Percentiles rank a stretch among this genome's conserved stretches.
These are phyloP conservation scores for Pyrenopolyporus hunteri DNA, from an alignment of 495 filamentous ascomycete genomes.

Conservation along the genomic window DNA sequence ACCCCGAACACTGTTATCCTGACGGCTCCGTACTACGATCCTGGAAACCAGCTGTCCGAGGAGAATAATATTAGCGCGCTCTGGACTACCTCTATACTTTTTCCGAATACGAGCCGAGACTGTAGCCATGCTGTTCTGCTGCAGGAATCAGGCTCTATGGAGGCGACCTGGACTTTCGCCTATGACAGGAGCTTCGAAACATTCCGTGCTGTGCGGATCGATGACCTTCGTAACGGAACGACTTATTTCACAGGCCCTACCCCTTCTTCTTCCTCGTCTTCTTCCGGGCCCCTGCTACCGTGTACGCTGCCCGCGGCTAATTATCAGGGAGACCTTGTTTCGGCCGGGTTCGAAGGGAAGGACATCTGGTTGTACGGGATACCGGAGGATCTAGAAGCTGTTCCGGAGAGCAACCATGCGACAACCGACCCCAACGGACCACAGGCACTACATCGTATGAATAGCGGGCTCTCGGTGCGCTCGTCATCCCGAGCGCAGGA, in stretches of 20 bases:
- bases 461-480: constrained; percentile 48
- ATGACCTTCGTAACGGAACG: constrained; percentile 75
- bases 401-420: constrained; percentile 44
- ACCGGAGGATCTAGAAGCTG: constrained; percentile 71
- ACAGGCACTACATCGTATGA: constrained; percentile 45
- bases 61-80: constrained; percentile 74
- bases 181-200: constrained; percentile 78
- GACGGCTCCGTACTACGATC: constrained; percentile 79
- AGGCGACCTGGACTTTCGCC: constrained; percentile 78
- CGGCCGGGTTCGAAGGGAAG: constrained; percentile 73
- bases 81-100: constrained; percentile 89
- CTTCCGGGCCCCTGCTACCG: constrained; percentile 60
- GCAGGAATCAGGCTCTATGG: constrained; percentile 70
- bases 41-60: constrained; percentile 56
- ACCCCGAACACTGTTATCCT: constrained; percentile 76
- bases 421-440: constrained; percentile 38
- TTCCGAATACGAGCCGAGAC: constrained; percentile 75
- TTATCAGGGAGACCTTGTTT: constrained; percentile 72
- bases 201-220: constrained; percentile 76
- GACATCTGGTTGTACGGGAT: constrained; percentile 83
- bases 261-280: constrained; percentile 50
- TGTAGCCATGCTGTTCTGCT: constrained; percentile 79
- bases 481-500: constrained; percentile 46
- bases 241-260: constrained; percentile 82
- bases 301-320: constrained; percentile 72